Evolutionary conservation across 345 rosid species (phyloP).

Genomic region (Salix suchowensis): DNA sequence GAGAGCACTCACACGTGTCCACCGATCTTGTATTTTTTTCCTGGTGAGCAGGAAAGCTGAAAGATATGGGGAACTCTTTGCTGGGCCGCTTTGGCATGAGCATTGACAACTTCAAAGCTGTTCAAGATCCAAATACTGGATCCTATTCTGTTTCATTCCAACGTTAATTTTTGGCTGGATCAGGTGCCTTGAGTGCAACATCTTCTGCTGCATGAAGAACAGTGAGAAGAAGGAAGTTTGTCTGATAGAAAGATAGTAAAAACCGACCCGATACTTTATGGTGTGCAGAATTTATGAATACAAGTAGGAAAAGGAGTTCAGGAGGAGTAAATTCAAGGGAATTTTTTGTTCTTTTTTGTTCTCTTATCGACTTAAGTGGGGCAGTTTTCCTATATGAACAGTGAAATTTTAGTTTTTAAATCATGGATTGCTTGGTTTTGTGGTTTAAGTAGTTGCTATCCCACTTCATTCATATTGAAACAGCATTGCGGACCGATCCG

Average conservation of each 20-base stretch:
- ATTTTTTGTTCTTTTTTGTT: not conserved
- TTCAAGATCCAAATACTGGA: slow-evolving; percentile 92
- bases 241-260: not conserved
- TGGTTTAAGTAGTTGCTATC: not conserved
- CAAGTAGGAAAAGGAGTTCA: not conserved
- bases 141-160: slow-evolving; percentile 87
- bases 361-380: not conserved
- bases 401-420: not conserved
- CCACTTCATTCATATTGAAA: not conserved
- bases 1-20: not conserved
- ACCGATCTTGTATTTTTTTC: not conserved
- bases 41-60: slow-evolving; percentile 62
- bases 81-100: slow-evolving; percentile 92
- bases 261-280: not conserved
- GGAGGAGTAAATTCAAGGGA: not conserved
- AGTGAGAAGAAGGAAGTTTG: slow-evolving; percentile 1
- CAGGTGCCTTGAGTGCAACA: not conserved
- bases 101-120: slow-evolving; percentile 87
- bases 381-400: not conserved
- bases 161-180: slow-evolving; percentile 17
- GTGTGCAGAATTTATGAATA: not conserved
- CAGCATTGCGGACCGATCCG: not conserved
- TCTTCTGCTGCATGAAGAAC: not conserved
- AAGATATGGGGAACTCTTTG: slow-evolving; percentile 84
- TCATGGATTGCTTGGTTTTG: not conserved